phyloP scores from a whole-genome alignment of 2,329 filamentous ascomycete genomes.

The Trichoderma arundinaceum region DNA sequence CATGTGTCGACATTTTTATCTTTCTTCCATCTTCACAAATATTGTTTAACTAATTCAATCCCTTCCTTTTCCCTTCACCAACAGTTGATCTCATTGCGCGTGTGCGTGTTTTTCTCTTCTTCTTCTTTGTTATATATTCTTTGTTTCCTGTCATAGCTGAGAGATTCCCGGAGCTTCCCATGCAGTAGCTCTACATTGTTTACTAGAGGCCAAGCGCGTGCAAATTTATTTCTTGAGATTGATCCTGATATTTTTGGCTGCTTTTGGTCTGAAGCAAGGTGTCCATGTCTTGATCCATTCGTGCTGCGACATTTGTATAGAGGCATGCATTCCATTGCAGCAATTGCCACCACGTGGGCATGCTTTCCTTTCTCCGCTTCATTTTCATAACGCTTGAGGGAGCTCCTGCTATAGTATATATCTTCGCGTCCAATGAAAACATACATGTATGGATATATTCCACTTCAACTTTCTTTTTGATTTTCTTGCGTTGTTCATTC shows the following conservation, averaged over 20 bases:
- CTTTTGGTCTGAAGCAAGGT: neutral
- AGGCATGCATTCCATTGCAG: neutral
- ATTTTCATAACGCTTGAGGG: too few relatives aligned
- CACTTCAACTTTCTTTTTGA: too few relatives aligned
- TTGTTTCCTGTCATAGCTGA: conserved; percentile 1
- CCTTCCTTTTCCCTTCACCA: neutral
- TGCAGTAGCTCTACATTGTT: conserved; percentile 13
- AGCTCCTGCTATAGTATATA: neutral
- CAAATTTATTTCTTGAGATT: conserved; percentile 13
- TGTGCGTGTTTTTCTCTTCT: neutral
- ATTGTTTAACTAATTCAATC: conserved; percentile 25
- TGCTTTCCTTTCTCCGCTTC: too few relatives aligned
- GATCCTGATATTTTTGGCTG: neutral
- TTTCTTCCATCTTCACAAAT: conserved; percentile 1
- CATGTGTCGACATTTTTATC: conserved; percentile 18
- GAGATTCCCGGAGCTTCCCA: conserved; percentile 27
- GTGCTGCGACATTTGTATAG: neutral
- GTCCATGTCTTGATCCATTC: neutral
- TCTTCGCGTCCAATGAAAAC: neutral
- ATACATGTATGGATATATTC: neutral
- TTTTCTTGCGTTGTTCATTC: too few relatives aligned
- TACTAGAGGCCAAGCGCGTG: conserved; percentile 10
- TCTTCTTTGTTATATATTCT: conserved; percentile 12
- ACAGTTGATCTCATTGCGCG: conserved; percentile 13
- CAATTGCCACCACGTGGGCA: too few relatives aligned